Conservation (phyloP, 1,284 basidiomycete species). For the Phenoliferia sp. region DNA sequence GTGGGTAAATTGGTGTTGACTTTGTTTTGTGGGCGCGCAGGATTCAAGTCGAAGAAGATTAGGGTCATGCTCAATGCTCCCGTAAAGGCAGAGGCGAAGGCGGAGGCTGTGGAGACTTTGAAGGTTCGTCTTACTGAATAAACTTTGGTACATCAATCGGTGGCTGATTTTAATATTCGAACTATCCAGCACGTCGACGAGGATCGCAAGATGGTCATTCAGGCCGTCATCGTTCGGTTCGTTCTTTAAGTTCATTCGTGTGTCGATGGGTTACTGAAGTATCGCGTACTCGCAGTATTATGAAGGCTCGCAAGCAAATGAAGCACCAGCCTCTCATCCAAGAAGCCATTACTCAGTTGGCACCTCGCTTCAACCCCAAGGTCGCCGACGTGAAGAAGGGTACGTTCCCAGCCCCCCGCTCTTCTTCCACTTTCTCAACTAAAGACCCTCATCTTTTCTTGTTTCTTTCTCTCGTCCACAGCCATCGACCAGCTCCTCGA, state of each 20-base stretch:
- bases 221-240: conserved; percentile 92
- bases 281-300: conserved; percentile 72
- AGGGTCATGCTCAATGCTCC: conserved; percentile 89
- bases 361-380: conserved; percentile 80
- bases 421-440: background rate
- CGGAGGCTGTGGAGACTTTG: conserved; percentile 82
- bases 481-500: conserved; percentile 96
- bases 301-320: conserved; percentile 90
- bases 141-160: background rate
- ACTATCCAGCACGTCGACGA: conserved; percentile 65
- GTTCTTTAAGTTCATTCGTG: no score
- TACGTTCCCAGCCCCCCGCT: background rate
- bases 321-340: conserved; percentile 92
- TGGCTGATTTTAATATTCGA: background rate
- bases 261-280: background rate
- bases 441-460: background rate
- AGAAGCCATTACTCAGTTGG: conserved; percentile 89
- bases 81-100: conserved; percentile 90
- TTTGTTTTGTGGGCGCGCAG: conserved; percentile 44
- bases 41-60: conserved; percentile 97
- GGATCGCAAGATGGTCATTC: conserved; percentile 93
- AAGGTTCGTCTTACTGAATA: conserved; percentile 53
- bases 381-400: conserved; percentile 71
- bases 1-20: no score
- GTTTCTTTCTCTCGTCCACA: background rate